A percentile compares a stretch with the other conserved stretches of the same genome.
phyloP scores from a whole-genome alignment of 2,329 filamentous ascomycete genomes.

The Aspergillus tubingensis region DNA sequence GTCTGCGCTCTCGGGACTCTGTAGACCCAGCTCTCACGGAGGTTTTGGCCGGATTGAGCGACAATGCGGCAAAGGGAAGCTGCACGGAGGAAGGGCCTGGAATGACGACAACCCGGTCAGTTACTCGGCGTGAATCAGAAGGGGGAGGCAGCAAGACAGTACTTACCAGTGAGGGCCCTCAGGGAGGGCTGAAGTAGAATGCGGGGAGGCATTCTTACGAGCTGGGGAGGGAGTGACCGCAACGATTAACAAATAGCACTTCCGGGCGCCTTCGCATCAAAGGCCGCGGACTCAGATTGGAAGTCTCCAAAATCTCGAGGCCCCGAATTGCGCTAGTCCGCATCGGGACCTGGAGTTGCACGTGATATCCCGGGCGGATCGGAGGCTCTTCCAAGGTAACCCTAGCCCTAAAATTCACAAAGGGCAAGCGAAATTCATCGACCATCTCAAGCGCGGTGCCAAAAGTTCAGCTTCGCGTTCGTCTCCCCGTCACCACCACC shows the following conservation, averaged over 20 bases:
- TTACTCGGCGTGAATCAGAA: constrained; percentile 13
- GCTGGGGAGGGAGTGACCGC: neutral
- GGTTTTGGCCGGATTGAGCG: constrained; percentile 52
- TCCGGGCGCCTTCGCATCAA: constrained; percentile 2
- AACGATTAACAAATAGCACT: constrained; percentile 3
- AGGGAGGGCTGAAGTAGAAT: constrained; percentile 63
- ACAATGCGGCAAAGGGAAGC: constrained; percentile 53
- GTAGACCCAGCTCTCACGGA: constrained; percentile 66
- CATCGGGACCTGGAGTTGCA: constrained; percentile 4
- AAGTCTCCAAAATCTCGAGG: constrained; percentile 36
- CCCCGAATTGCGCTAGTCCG: constrained; percentile 30
- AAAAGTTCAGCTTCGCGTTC: constrained; percentile 33
- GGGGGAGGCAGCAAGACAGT: constrained; percentile 8
- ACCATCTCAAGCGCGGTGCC: constrained; percentile 26
- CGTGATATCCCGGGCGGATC: constrained; percentile 21
- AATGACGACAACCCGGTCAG: constrained; percentile 7
- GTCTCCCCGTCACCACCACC: constrained; percentile 36
- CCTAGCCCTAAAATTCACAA: constrained; percentile 45
- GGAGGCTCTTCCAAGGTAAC: constrained; percentile 18
- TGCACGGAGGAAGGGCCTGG: constrained; percentile 34
- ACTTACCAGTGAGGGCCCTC: constrained; percentile 62
- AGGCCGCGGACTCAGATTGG: constrained; percentile 3
- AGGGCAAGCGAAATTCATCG: constrained; percentile 42
- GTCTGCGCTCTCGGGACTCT: constrained; percentile 65
- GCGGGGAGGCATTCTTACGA: constrained; percentile 65